A percentile compares a stretch with the other conserved stretches of the same genome.
Evolutionary conservation across 768 basidiomycete genomes (phyloP).

Genomic region (Lactarius tabidus): DNA sequence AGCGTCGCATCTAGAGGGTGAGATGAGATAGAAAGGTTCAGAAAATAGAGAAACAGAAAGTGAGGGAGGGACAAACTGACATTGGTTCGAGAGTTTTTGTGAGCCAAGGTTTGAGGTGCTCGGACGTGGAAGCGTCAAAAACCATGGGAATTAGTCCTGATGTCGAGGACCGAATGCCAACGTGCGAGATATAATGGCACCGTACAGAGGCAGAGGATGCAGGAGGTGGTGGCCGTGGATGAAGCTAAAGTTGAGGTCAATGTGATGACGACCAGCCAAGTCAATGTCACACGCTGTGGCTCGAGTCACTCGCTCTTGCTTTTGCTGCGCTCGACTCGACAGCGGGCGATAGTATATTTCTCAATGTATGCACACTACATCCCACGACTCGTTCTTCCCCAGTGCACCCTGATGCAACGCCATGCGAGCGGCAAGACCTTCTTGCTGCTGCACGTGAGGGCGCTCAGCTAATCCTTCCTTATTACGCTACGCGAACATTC

Average conservation of each 20-base stretch:
- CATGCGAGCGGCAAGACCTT: no score
- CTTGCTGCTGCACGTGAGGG: no score
- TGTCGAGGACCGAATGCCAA: background rate
- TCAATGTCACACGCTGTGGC: no score
- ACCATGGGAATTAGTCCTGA: slow-evolving; percentile 43
- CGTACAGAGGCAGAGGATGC: background rate
- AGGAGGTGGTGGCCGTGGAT: background rate
- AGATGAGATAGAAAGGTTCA: slow-evolving; percentile 11
- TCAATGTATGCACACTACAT: no score
- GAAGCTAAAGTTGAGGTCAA: background rate
- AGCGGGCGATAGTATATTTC: no score
- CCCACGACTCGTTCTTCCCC: no score
- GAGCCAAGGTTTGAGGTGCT: slow-evolving; percentile 83
- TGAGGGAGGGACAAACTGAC: slow-evolving; percentile 41
- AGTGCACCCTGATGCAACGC: no score
- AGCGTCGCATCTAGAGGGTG: slow-evolving; percentile 76
- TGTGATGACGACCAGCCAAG: no score
- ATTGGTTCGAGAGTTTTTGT: slow-evolving; percentile 87
- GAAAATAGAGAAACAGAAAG: background rate
- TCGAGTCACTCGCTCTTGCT: no score
- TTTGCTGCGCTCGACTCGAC: no score
- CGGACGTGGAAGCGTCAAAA: slow-evolving; percentile 58
- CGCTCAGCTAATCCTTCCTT: no score
- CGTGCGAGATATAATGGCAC: background rate
- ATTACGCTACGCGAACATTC: no score